phyloP scores from a whole-genome alignment of 805 yeast species.

The Priceomyces medius region DNA sequence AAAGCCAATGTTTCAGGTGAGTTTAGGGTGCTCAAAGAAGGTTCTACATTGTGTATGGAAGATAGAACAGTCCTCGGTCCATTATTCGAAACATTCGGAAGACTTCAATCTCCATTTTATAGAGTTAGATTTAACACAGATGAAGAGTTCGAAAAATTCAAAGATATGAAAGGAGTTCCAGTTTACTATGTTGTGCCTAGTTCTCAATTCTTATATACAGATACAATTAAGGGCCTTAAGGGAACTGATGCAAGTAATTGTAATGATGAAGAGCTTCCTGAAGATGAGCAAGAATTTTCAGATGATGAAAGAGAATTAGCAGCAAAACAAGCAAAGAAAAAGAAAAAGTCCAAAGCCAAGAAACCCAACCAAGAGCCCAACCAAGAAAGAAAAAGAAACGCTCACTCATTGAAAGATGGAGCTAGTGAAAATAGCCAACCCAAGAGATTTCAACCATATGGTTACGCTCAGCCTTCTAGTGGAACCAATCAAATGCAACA shows the following conservation, averaged over 20 bases:
- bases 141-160: constrained; percentile 49
- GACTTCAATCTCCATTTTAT: constrained; percentile 76
- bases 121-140: constrained; percentile 63
- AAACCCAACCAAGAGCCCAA: constrained; percentile 23
- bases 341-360: constrained; percentile 47
- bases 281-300: constrained; percentile 90
- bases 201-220: constrained; percentile 77
- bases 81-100: constrained; percentile 86
- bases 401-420: constrained; percentile 2
- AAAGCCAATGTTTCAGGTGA: constrained; percentile 80
- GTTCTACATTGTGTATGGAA: constrained; percentile 74
- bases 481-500: not conserved
- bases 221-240: constrained; percentile 61
- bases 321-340: constrained; percentile 62
- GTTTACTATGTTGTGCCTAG: constrained; percentile 80
- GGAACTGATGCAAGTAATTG: constrained; percentile 96
- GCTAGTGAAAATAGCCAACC: constrained; percentile 5
- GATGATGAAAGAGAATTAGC: constrained; percentile 89
- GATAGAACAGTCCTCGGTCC: constrained; percentile 73
- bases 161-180: constrained; percentile 49
- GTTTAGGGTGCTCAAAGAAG: constrained; percentile 75
- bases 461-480: constrained; percentile 15
- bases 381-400: constrained; percentile 9
- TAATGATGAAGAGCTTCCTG: constrained; percentile 91
- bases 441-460: constrained; percentile 21